phyloP scores from a whole-genome alignment of 192 early-diverging fungal genomes.

The Coemansia sp. region DNA sequence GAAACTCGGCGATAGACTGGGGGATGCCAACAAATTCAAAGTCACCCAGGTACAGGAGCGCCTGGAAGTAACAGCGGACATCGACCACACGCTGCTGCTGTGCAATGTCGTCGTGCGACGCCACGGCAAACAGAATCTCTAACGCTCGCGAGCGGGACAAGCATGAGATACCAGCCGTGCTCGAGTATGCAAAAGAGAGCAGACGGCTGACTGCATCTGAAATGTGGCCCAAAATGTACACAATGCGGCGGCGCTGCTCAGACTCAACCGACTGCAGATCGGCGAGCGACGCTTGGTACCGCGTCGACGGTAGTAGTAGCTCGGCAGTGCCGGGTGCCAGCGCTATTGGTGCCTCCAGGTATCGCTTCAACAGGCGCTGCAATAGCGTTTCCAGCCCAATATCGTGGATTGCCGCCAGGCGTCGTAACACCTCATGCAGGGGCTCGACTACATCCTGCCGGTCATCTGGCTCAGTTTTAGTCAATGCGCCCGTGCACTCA shows the following conservation, averaged over 20 bases:
- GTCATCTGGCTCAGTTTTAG: not conserved
- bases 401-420: slow-evolving; percentile 37
- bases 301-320: slow-evolving; percentile 35
- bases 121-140: slow-evolving; percentile 59
- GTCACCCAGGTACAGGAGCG: slow-evolving; percentile 67
- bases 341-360: slow-evolving; percentile 26
- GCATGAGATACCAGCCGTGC: slow-evolving; percentile 44
- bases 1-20: slow-evolving; percentile 61
- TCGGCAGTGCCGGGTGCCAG: slow-evolving; percentile 8
- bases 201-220: slow-evolving; percentile 47
- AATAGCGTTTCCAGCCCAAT: slow-evolving; percentile 31
- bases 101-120: slow-evolving; percentile 52
- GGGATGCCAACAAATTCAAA: slow-evolving; percentile 70
- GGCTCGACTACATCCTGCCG: slow-evolving; percentile 3
- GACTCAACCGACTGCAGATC: slow-evolving; percentile 37
- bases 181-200: slow-evolving; percentile 56
- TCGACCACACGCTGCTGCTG: slow-evolving; percentile 27
- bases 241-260: slow-evolving; percentile 52
- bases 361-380: slow-evolving; percentile 28
- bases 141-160: slow-evolving; percentile 62
- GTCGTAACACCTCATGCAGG: slow-evolving; percentile 29
- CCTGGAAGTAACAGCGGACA: slow-evolving; percentile 57
- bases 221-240: slow-evolving; percentile 53
- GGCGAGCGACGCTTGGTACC: slow-evolving; percentile 34
- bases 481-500: slow-evolving; percentile 1